Percentiles rank a stretch among this genome's conserved stretches.
Evolutionary conservation across 2,329 filamentous ascomycete species (phyloP).

Genomic region (Stromatinia cepivora): DNA sequence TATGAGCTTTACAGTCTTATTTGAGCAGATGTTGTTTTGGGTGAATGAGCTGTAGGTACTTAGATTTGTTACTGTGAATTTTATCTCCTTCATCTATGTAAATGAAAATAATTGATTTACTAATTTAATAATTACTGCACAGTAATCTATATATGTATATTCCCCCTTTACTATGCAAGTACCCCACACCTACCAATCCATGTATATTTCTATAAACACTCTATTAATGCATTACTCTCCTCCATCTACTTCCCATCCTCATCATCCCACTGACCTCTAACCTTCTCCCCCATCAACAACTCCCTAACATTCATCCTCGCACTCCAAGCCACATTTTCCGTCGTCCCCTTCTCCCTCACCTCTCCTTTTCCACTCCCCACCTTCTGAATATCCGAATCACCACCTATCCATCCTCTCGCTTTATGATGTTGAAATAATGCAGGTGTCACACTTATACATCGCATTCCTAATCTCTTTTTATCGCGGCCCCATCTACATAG

Average conservation of each 20-base stretch:
- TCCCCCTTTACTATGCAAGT: no score
- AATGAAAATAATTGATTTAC: no score
- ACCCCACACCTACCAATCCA: neutral
- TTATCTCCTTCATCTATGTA: no score
- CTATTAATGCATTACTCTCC: no score
- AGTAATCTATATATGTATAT: no score
- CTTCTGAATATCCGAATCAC: constrained; percentile 25
- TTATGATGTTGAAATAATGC: constrained; percentile 22
- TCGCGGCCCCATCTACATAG: constrained; percentile 15
- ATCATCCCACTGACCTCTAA: constrained; percentile 18
- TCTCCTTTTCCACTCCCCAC: neutral
- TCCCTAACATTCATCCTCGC: constrained; percentile 19
- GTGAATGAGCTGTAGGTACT: no score
- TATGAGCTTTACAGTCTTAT: no score
- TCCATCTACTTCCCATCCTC: neutral
- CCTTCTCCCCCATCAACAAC: constrained; percentile 14
- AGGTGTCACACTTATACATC: constrained; percentile 17
- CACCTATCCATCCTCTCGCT: constrained; percentile 17
- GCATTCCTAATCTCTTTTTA: constrained; percentile 7
- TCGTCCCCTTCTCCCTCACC: constrained; percentile 16
- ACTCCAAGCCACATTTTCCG: constrained; percentile 24
- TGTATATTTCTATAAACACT: no score
- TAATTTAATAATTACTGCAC: no score
- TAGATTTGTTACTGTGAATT: no score
- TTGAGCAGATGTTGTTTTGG: no score